Evolutionary conservation across 1,284 basidiomycete species (phyloP).

Genomic region (Porogramme epimiltina): DNA sequence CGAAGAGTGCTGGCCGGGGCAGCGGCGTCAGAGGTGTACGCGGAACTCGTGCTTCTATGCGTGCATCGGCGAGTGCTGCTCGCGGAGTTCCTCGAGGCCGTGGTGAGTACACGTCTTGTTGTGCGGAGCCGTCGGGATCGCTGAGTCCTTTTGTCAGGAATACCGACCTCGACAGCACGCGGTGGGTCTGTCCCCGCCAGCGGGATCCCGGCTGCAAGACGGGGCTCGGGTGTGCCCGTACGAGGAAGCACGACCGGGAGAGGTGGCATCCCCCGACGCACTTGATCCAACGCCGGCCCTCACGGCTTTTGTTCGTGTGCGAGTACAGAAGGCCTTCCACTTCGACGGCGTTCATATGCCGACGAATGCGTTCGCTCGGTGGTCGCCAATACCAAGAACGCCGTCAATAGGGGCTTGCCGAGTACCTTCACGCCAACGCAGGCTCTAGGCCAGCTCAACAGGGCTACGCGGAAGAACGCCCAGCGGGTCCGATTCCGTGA

Average conservation of each 20-base stretch:
- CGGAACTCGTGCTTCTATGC: slow-evolving; percentile 41
- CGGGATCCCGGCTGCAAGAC: slow-evolving; percentile 8
- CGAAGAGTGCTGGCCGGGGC: slow-evolving; percentile 22
- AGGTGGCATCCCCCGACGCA: slow-evolving; percentile 13
- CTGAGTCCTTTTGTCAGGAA: too few species aligned
- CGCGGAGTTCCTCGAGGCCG: slow-evolving; percentile 5
- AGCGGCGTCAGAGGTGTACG: slow-evolving; percentile 40
- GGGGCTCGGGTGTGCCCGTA: slow-evolving; percentile 9
- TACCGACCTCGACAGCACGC: neutral
- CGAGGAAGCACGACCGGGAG: slow-evolving; percentile 10
- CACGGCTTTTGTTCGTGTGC: too few species aligned
- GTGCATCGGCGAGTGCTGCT: slow-evolving; percentile 24
- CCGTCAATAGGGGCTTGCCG: too few species aligned
- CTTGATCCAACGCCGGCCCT: neutral
- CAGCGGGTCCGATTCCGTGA: too few species aligned
- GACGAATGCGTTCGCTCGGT: too few species aligned
- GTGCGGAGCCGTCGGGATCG: slow-evolving; percentile 8
- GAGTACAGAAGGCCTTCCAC: too few species aligned
- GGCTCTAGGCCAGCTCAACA: too few species aligned
- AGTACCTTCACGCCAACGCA: too few species aligned
- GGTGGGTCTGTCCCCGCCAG: slow-evolving; percentile 1
- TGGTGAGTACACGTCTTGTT: neutral
- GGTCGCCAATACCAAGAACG: too few species aligned
- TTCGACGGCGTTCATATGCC: too few species aligned
- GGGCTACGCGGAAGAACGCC: too few species aligned